Conservation (phyloP, 2,329 filamentous ascomycete genomes). For the Lasiodiplodia theobromae region DNA sequence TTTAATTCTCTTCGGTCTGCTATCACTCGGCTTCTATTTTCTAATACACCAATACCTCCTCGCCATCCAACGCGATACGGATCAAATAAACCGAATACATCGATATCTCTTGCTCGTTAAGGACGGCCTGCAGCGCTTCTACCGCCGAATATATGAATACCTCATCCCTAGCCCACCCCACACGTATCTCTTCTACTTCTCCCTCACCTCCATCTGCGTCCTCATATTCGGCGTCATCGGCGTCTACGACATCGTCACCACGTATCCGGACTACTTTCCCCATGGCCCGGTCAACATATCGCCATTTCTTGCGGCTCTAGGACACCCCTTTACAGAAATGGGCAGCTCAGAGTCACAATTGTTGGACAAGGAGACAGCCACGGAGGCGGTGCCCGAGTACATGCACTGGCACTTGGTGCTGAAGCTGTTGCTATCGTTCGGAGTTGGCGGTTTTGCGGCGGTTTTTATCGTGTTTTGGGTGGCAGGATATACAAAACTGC, state of each 20-base stretch:
- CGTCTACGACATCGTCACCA: neutral
- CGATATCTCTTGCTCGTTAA: neutral
- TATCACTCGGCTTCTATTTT: too few relatives aligned
- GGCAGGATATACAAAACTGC: too few relatives aligned
- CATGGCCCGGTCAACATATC: neutral
- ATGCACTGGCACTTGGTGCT: too few relatives aligned
- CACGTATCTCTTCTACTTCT: neutral
- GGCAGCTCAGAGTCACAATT: neutral
- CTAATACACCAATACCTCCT: too few relatives aligned
- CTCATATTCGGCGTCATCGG: neutral
- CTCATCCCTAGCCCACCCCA: neutral
- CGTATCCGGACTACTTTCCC: neutral
- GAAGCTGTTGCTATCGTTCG: too few relatives aligned
- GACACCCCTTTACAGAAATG: neutral
- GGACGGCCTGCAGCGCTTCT: neutral
- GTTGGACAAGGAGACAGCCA: too few relatives aligned
- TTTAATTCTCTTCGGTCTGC: too few relatives aligned
- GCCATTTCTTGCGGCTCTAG: neutral
- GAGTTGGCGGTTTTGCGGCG: too few relatives aligned
- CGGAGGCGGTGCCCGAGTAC: too few relatives aligned
- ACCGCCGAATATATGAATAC: neutral
- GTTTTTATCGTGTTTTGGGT: too few relatives aligned
- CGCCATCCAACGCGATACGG: too few relatives aligned
- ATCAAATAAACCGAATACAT: too few relatives aligned
- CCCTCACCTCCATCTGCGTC: neutral